Percentiles rank a stretch among this genome's conserved stretches.
Conservation (phyloP, 345 rosid species). For the Carallia brachiata region DNA sequence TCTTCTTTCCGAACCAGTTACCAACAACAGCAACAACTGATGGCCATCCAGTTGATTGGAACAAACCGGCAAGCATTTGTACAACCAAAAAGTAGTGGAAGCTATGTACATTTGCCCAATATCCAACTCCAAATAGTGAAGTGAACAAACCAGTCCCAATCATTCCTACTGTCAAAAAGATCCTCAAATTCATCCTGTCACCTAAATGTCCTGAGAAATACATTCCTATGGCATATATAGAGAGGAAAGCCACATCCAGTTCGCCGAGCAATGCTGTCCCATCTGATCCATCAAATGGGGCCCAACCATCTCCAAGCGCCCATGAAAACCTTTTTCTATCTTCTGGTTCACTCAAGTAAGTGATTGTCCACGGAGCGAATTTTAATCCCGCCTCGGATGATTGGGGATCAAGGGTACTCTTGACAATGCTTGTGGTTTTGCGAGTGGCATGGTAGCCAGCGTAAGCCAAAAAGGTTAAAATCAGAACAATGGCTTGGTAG, state of each 20-base stretch:
- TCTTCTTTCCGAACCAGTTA: conserved; percentile 81
- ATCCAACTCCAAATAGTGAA: conserved; percentile 65
- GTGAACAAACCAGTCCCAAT: conserved; percentile 77
- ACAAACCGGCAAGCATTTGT: conserved; percentile 69
- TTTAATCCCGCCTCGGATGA: conserved; percentile 34
- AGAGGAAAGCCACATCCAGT: conserved; percentile 72
- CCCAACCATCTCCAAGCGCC: conserved; percentile 61
- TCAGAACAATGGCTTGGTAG: conserved; percentile 64
- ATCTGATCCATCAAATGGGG: conserved; percentile 63
- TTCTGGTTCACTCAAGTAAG: conserved; percentile 18
- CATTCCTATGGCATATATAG: conserved; percentile 70
- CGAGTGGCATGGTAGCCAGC: conserved; percentile 70
- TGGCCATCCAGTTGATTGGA: conserved; percentile 93
- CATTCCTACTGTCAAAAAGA: conserved; percentile 72
- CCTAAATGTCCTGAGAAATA: conserved; percentile 85
- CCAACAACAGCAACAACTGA: conserved; percentile 88
- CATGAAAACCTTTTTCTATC: conserved; percentile 14
- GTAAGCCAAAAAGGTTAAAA: conserved; percentile 72
- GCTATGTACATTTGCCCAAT: conserved; percentile 61
- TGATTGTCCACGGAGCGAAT: conserved; percentile 26
- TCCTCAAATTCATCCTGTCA: conserved; percentile 71
- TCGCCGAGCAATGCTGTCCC: conserved; percentile 74
- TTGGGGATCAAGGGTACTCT: conserved; percentile 73
- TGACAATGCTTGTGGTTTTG: conserved; percentile 81
- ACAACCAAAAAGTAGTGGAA: conserved; percentile 57